phyloP scores from a whole-genome alignment of 257 asterid species.

The Forsythia viridissima region DNA sequence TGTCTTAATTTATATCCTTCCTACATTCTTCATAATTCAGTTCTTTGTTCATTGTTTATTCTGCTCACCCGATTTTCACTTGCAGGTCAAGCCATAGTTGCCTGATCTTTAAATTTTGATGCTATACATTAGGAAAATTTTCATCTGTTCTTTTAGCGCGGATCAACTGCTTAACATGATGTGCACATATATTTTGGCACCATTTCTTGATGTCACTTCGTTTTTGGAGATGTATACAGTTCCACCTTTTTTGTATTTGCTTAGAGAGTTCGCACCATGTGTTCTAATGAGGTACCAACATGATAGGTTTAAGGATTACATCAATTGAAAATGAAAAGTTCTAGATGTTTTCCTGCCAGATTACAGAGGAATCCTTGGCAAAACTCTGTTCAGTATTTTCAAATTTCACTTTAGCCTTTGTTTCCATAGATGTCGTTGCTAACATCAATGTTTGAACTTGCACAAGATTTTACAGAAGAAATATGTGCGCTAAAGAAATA shows the following conservation, averaged over 20 bases:
- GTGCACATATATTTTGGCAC: not conserved
- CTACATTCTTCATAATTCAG: not conserved
- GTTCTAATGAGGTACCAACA: not conserved
- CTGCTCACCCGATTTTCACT: not conserved
- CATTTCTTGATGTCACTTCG: not conserved
- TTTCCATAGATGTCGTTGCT: not conserved
- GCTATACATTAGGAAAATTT: not conserved
- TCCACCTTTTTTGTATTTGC: not conserved
- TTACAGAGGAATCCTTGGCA: not conserved
- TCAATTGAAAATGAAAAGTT: not conserved
- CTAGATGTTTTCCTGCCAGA: not conserved
- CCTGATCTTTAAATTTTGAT: not conserved
- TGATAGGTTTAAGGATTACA: not conserved
- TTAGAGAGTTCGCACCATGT: not conserved
- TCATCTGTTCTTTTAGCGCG: not conserved
- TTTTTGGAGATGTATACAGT: not conserved
- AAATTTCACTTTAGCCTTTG: not conserved
- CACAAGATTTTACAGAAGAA: not conserved
- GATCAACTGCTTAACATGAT: no score
- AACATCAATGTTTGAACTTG: not conserved
- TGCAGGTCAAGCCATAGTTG: not conserved
- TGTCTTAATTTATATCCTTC: not conserved
- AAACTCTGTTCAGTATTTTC: not conserved
- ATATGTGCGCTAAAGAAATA: not conserved
- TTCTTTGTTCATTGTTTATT: not conserved